These are phyloP conservation scores for Saccharomyces hybrid DNA, from an alignment of 1,139 yeast species.

Conservation along the genomic window DNA sequence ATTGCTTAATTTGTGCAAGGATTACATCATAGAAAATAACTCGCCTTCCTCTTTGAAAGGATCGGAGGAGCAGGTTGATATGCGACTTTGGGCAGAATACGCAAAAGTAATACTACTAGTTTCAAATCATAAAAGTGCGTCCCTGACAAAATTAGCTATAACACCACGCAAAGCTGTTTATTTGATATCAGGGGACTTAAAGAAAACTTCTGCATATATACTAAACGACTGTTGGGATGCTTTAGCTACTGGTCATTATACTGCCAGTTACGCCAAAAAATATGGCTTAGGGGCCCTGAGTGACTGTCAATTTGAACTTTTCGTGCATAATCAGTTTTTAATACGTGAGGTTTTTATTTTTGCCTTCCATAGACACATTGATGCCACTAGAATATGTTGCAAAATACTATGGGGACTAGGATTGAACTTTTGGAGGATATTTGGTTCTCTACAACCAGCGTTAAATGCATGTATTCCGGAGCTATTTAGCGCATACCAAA, in stretches of 20 bases:
- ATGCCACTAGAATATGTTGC: constrained; percentile 59
- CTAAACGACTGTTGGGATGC: constrained; percentile 64
- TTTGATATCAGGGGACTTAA: constrained; percentile 55
- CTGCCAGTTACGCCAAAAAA: constrained; percentile 28
- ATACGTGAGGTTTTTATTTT: constrained; percentile 60
- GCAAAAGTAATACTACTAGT: constrained; percentile 49
- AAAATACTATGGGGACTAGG: constrained; percentile 60
- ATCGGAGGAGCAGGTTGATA: constrained; percentile 43
- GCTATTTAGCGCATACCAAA: constrained; percentile 23
- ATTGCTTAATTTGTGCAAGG: constrained; percentile 51
- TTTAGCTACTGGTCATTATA: constrained; percentile 38
- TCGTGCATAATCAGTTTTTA: constrained; percentile 51
- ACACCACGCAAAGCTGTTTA: constrained; percentile 68
- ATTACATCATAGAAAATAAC: constrained; percentile 46
- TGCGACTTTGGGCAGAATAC: constrained; percentile 59
- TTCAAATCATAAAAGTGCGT: constrained; percentile 25
- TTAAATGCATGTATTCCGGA: constrained; percentile 22
- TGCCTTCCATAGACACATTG: constrained; percentile 59
- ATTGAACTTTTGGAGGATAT: constrained; percentile 17
- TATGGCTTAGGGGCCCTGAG: constrained; percentile 60
- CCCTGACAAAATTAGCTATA: constrained; percentile 49
- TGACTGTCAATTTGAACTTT: constrained; percentile 65
- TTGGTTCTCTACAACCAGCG: constrained; percentile 15
- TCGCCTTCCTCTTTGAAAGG: constrained; percentile 43
- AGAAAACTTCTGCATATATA: constrained; percentile 52